Evolutionary conservation across 2,329 filamentous ascomycete species (phyloP).

Genomic region (Aspergillus arachidicola): DNA sequence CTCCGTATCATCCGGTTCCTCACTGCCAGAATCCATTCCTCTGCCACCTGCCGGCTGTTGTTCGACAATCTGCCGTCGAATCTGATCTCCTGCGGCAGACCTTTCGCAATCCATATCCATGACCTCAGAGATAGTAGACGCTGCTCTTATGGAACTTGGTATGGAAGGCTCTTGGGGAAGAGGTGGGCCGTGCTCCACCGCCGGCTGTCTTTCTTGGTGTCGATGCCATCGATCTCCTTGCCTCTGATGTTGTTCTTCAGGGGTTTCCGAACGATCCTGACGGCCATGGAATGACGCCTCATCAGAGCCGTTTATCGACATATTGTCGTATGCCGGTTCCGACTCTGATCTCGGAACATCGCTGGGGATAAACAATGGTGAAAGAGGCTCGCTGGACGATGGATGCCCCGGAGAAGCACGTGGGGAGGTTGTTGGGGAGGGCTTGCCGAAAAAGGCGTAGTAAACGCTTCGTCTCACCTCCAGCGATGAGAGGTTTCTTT

Average conservation of each 20-base stretch:
- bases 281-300: background rate
- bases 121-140: background rate
- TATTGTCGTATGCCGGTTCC: background rate
- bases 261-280: background rate
- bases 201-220: background rate
- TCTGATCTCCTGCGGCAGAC: background rate
- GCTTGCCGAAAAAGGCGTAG: constrained; percentile 9
- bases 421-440: background rate
- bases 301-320: background rate
- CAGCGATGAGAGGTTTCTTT: constrained; percentile 8
- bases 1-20: background rate
- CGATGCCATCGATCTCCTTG: background rate
- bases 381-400: background rate
- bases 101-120: background rate
- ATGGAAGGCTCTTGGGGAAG: background rate
- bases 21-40: background rate
- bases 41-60: background rate
- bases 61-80: background rate
- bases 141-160: background rate
- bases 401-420: background rate
- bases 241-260: background rate
- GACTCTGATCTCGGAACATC: background rate
- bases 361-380: background rate
- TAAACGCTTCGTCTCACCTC: constrained; percentile 8
- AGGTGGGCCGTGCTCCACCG: background rate